phyloP scores from a whole-genome alignment of 345 rosid species.

The Acer negundo region DNA sequence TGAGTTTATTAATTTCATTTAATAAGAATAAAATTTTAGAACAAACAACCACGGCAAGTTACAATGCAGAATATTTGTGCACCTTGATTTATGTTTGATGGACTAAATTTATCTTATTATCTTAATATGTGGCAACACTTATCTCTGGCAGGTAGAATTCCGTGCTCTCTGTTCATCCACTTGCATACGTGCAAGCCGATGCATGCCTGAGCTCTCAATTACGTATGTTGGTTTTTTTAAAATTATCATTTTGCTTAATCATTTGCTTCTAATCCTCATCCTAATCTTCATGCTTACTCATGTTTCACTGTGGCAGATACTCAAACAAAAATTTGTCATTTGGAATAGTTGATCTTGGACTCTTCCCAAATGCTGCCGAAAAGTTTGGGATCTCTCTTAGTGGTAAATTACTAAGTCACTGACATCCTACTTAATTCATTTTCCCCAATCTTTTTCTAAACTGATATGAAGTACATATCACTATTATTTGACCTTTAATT shows the following conservation, averaged over 20 bases:
- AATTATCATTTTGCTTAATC: not conserved
- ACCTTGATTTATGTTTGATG: not conserved
- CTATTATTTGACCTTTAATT: not conserved
- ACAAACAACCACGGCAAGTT: not conserved
- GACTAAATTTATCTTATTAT: conserved; percentile 2
- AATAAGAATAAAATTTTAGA: not conserved
- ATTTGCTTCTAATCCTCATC: conserved; percentile 1
- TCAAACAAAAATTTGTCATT: conserved; percentile 80
- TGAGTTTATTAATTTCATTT: not conserved
- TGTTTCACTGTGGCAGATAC: conserved; percentile 51
- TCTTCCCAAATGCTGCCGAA: conserved; percentile 86
- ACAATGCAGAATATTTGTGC: not conserved
- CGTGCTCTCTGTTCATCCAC: conserved; percentile 54
- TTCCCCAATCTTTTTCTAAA: not conserved
- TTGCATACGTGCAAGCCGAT: conserved; percentile 67
- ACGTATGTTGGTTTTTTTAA: conserved; percentile 46
- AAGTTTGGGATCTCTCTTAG: conserved; percentile 87
- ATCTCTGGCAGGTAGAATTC: conserved; percentile 69
- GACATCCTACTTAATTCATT: not conserved
- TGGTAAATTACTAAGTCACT: conserved; percentile 32
- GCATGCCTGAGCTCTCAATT: conserved; percentile 77
- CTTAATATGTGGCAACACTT: conserved; percentile 6
- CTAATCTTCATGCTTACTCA: conserved; percentile 10
- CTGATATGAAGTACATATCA: not conserved
- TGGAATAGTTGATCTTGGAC: conserved; percentile 87